phyloP scores from a whole-genome alignment of 192 early-diverging fungal genomes.

The Backusella australiensis region DNA sequence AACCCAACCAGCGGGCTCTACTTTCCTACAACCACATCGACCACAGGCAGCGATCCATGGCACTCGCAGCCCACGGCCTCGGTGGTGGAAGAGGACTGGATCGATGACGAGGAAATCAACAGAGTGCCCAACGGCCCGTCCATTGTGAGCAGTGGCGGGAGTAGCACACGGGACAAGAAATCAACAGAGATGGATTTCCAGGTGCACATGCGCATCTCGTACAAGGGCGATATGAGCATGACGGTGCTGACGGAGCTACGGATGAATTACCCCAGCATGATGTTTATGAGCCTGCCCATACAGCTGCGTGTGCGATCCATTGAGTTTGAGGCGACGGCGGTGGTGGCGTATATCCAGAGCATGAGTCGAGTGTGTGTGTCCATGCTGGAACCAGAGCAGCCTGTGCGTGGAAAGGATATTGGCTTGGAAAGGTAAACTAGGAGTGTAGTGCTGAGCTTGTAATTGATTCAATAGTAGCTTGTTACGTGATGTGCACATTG shows the following conservation, averaged over 20 bases:
- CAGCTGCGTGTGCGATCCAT: constrained; percentile 66
- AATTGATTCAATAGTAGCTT: constrained; percentile 31
- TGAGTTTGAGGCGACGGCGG: constrained; percentile 65
- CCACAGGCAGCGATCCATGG: neutral
- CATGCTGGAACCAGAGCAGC: constrained; percentile 64
- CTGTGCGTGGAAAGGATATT: constrained; percentile 31
- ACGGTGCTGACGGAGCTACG: constrained; percentile 64
- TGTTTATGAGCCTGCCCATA: constrained; percentile 74
- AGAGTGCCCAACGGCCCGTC: neutral
- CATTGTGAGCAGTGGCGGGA: neutral
- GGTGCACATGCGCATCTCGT: constrained; percentile 56
- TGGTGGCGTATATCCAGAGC: constrained; percentile 61
- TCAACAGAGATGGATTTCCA: constrained; percentile 65
- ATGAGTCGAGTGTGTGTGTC: constrained; percentile 65
- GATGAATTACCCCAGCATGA: constrained; percentile 73
- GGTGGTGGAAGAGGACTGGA: constrained; percentile 21
- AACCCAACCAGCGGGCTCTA: constrained; percentile 5
- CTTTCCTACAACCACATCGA: neutral
- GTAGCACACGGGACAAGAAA: neutral
- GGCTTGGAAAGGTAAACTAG: constrained; percentile 25
- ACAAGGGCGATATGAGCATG: constrained; percentile 73
- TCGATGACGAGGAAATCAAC: constrained; percentile 29
- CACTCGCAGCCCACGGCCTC: neutral
- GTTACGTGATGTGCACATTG: constrained; percentile 56
- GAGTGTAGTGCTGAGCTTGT: neutral